These are phyloP conservation scores for Vigna trinervia DNA, from an alignment of 306 rosid species.

Conservation along the genomic window DNA sequence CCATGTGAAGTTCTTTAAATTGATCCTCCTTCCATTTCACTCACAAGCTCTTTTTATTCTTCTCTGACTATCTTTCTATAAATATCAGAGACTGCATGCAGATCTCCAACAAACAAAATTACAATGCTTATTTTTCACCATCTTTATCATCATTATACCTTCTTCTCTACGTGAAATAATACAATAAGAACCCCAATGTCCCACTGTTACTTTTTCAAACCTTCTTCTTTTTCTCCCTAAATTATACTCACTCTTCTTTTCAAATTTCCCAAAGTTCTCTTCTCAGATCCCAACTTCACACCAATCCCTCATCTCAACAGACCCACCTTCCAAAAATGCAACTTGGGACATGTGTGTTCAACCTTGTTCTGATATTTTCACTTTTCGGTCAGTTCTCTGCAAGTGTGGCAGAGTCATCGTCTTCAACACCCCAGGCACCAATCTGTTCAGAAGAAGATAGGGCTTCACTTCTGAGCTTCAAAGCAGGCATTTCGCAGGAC, in stretches of 20 bases:
- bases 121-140: constrained; percentile 41
- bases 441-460: constrained; percentile 83
- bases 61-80: constrained; percentile 67
- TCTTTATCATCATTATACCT: constrained; percentile 80
- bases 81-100: constrained; percentile 49
- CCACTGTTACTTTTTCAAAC: constrained; percentile 52
- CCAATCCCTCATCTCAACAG: constrained; percentile 46
- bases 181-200: constrained; percentile 51
- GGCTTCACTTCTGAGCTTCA: constrained; percentile 84
- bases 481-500: constrained; percentile 71
- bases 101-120: constrained; percentile 53
- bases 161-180: constrained; percentile 75
- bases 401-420: constrained; percentile 40
- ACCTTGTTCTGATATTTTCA: constrained; percentile 48
- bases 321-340: constrained; percentile 73
- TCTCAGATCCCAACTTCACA: constrained; percentile 59
- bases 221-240: constrained; percentile 46
- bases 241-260: constrained; percentile 19
- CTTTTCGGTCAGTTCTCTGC: constrained; percentile 42
- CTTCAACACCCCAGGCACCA: constrained; percentile 37
- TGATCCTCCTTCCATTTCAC: constrained; percentile 24
- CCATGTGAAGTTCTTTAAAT: constrained; percentile 81
- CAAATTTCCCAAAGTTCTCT: constrained; percentile 42
- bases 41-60: constrained; percentile 26
- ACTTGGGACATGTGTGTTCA: constrained; percentile 58